Evolutionary conservation across 2,329 filamentous ascomycete genomes (phyloP).

Genomic region (Tolypocladium sp.): DNA sequence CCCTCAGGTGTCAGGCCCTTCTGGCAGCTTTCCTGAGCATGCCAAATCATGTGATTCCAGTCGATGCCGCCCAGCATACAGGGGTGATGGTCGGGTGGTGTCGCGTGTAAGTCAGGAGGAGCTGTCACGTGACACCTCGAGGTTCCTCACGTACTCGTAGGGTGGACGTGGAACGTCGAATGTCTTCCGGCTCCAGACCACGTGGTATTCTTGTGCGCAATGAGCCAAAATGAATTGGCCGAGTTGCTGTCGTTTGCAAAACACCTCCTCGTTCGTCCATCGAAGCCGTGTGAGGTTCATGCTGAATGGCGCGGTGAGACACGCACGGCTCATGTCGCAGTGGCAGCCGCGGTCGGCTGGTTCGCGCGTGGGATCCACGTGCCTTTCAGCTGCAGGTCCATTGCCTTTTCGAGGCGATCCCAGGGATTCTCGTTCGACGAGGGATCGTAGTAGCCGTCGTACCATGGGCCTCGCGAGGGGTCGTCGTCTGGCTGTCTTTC

Average conservation of each 20-base stretch:
- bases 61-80: neutral
- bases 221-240: neutral
- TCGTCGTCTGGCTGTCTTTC: neutral
- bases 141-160: no score
- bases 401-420: conserved; percentile 43
- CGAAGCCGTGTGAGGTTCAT: neutral
- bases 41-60: conserved; percentile 8
- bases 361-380: conserved; percentile 28
- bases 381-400: conserved; percentile 33
- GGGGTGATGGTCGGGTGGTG: neutral
- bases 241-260: neutral
- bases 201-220: neutral
- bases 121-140: neutral
- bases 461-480: conserved; percentile 36
- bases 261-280: neutral
- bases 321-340: neutral
- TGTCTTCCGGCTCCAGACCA: neutral
- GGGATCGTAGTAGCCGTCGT: conserved; percentile 59
- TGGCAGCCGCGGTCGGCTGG: neutral
- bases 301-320: neutral
- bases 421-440: conserved; percentile 67
- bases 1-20: neutral
- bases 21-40: neutral
- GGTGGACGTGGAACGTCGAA: neutral
- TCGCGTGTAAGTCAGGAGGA: neutral